Percentiles rank a stretch among this genome's conserved stretches.
Evolutionary conservation across 768 basidiomycete species (phyloP).

Genomic region (Rubroboletus pulcherrimus): DNA sequence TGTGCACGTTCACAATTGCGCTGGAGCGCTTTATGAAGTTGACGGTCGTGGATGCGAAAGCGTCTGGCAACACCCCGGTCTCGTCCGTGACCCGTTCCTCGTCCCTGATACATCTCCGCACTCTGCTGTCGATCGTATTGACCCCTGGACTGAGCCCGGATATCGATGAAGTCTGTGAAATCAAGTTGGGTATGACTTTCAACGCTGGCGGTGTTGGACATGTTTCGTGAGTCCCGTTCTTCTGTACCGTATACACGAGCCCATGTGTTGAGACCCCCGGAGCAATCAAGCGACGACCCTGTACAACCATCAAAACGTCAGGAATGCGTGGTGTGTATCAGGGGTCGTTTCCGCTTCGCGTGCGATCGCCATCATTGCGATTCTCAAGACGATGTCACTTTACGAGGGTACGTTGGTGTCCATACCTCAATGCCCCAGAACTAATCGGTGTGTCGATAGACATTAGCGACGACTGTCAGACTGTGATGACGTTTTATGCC

Average conservation of each 20-base stretch:
- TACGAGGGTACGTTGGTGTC: slow-evolving; percentile 52
- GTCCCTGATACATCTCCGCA: slow-evolving; percentile 53
- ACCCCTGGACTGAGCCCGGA: slow-evolving; percentile 67
- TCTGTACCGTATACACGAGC: neutral
- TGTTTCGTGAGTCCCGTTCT: slow-evolving; percentile 39
- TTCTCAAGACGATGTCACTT: slow-evolving; percentile 69
- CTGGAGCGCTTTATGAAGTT: slow-evolving; percentile 51
- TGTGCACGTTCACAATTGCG: slow-evolving; percentile 46
- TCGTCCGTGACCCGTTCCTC: slow-evolving; percentile 33
- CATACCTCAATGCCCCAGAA: neutral
- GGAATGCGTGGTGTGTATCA: slow-evolving; percentile 71
- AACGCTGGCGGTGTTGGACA: slow-evolving; percentile 44
- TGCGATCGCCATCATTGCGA: slow-evolving; percentile 59
- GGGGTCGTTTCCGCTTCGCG: slow-evolving; percentile 64
- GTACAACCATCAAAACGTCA: slow-evolving; percentile 35
- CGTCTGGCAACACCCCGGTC: slow-evolving; percentile 45
- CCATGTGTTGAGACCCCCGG: neutral
- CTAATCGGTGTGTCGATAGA: slow-evolving; percentile 40
- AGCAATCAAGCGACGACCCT: slow-evolving; percentile 37
- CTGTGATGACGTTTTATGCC: slow-evolving; percentile 78
- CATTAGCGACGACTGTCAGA: slow-evolving; percentile 61
- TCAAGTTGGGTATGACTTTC: slow-evolving; percentile 47
- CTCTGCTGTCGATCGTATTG: slow-evolving; percentile 59
- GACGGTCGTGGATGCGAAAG: slow-evolving; percentile 47
- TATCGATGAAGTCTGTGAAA: slow-evolving; percentile 65